Base-by-base conservation (phyloP, 768 basidiomycete species). In the Paxillus involutus region DNA sequence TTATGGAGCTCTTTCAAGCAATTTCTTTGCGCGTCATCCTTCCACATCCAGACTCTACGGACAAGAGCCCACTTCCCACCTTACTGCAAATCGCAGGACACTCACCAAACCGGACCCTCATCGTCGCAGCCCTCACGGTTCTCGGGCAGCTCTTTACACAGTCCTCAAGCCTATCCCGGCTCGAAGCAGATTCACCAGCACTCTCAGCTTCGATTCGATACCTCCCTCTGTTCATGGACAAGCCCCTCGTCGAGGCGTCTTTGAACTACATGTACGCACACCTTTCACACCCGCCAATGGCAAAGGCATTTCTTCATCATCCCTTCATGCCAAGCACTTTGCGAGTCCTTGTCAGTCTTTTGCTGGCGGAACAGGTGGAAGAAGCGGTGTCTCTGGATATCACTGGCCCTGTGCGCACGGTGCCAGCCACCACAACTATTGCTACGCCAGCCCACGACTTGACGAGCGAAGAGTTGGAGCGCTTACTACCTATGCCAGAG, bases 231-330 rank as follows among this genome's bases (percentile, higher is more conserved):
- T 80, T 88, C 65, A 61, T 77, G 39, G 91, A 94, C 72, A 83
- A 82, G 55, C 73, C 75, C 11, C 76, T 94, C 26, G 75, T 89
- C 4, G 88, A 89, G 48, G 83, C 85, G 6, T 84, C 81, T 49
- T 64, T 93, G 43, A 89, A 87, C 68, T 91, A 85, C 63, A 65
- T 94, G 13, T 90, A 90, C 64, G 74, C 80, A 7, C 88, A 92
- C 66, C 74, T 93, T 19, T 87, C 89, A 5, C 79, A 88, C 64
- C 80, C 85, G 8, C 72, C 85, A 7, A 85, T 89, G 81, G 84
- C 87, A 17, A 88, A 88, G 61, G 83, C 85, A 6, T 92, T 94
- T 64, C 71, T 94, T 42, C 76, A 86, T 16, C 85, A 86, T 63
- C 75, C 81, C 1, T 78, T 84, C 47, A 86, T 93, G 83, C 80